phyloP scores from a whole-genome alignment of 129 eudicot species.

The Deinandra increscens region DNA sequence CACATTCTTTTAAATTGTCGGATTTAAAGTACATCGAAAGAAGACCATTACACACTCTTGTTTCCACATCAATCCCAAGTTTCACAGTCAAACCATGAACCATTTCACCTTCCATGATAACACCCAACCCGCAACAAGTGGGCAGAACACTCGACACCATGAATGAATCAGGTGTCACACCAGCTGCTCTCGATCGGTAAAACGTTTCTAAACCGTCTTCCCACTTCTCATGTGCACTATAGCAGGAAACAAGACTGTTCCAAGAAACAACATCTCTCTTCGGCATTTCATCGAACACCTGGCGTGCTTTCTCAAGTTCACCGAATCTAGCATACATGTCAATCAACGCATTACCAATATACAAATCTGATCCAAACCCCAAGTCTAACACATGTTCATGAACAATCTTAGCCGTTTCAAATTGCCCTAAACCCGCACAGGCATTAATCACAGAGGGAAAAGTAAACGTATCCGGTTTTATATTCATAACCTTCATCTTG shows the following conservation, averaged over 20 bases:
- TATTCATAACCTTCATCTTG: slow-evolving; percentile 40
- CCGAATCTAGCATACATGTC: slow-evolving; percentile 54
- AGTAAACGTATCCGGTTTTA: slow-evolving; percentile 57
- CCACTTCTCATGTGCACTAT: slow-evolving; percentile 65
- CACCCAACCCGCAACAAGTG: slow-evolving; percentile 54
- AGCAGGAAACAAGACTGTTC: slow-evolving; percentile 75
- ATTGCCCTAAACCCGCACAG: slow-evolving; percentile 46
- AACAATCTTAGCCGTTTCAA: slow-evolving; percentile 38
- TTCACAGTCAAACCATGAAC: slow-evolving; percentile 60
- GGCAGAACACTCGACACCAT: slow-evolving; percentile 49
- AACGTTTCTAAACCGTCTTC: slow-evolving; percentile 48
- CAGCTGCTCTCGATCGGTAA: slow-evolving; percentile 31
- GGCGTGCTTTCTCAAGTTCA: slow-evolving; percentile 34
- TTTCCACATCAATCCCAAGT: slow-evolving; percentile 39
- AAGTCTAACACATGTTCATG: slow-evolving; percentile 45
- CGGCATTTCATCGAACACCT: slow-evolving; percentile 56
- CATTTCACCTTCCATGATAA: slow-evolving; percentile 45
- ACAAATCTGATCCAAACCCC: slow-evolving; percentile 59
- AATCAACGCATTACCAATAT: slow-evolving; percentile 60
- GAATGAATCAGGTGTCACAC: slow-evolving; percentile 41
- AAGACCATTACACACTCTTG: slow-evolving; percentile 49
- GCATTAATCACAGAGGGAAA: slow-evolving; percentile 76
- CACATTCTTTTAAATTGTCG: slow-evolving; percentile 31
- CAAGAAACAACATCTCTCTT: slow-evolving; percentile 56
- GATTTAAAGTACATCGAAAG: slow-evolving; percentile 71